Evolutionary conservation across 306 rosid genomes (phyloP), one percentile per base, ranked within the genome.

Genomic region (Adenanthera pavonina): DNA sequence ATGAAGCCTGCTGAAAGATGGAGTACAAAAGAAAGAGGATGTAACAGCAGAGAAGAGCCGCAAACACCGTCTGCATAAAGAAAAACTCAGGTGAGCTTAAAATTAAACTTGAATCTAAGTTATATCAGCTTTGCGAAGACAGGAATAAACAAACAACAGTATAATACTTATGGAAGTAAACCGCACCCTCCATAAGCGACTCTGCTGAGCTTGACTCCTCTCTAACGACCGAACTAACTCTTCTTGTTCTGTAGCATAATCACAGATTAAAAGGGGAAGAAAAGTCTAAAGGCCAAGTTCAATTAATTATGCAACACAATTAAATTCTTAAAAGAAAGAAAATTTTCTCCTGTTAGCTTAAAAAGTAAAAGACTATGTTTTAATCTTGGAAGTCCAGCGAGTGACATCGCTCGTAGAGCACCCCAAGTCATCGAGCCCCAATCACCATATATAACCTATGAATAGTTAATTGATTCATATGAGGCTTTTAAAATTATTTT

Each of bases 131-230:
- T 52, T 61, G 7, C 8, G 43, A 38, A 54, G 30, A 17, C 72
- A 41, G 38, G 16, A 3, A 67, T 33, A 65, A 68, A 67, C 35
- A 54, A 40, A 52, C 38, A 6, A 48, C 35, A 2, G 8, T 5
- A 17, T 54, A 3, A 30, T 48, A 76, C 20, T 10, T 35, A 44
- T 38, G 69, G 57, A 41, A 70, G 61, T 15, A 11, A n/a, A 9
- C n/a, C 34, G 17, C 84, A 93, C 99, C 98, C 96, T 87, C 98
- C 97, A 93, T 20, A 95, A 60, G 79, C 90, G 93, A 88, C 92
- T 89, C 83, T 89, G 95, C 72, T 85, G 89, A 68, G 91, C 89
- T 62, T 83, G 95, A 72, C 66, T 81, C 67, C 65, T 87, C 81
- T 95, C 99, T 1, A 92, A 82, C 0, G 92, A 86, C 54, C 93